phyloP scores from a whole-genome alignment of 2,329 filamentous ascomycete genomes.

The Cladophialophora yegresii region DNA sequence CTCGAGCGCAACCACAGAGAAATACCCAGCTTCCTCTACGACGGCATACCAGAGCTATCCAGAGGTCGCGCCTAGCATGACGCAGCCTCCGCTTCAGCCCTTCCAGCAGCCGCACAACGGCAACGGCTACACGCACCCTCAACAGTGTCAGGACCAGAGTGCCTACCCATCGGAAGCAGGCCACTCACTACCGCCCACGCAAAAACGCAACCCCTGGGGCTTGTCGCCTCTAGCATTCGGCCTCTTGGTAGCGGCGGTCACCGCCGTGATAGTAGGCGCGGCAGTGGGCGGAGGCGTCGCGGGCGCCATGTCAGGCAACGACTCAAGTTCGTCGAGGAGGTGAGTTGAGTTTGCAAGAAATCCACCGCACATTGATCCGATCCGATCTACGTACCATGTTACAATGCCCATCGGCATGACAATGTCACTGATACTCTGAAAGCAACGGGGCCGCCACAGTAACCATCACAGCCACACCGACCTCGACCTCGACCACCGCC shows the following conservation, averaged over 20 bases:
- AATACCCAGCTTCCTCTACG: slow-evolving; percentile 20
- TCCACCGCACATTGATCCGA: not conserved
- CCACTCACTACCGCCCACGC: not conserved
- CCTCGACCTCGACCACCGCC: slow-evolving; percentile 5
- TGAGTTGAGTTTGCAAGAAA: slow-evolving; percentile 6
- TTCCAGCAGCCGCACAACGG: slow-evolving; percentile 67
- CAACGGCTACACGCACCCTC: slow-evolving; percentile 27
- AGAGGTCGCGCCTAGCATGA: slow-evolving; percentile 13
- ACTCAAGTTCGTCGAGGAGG: slow-evolving; percentile 11
- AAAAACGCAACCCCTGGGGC: slow-evolving; percentile 27
- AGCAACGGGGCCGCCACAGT: not conserved
- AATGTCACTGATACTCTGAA: not conserved
- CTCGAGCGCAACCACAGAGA: slow-evolving; percentile 17
- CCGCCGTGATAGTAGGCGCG: slow-evolving; percentile 27
- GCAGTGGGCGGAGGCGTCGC: slow-evolving; percentile 30
- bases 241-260: slow-evolving; percentile 24
- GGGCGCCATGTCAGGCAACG: slow-evolving; percentile 24
- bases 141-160: slow-evolving; percentile 17
- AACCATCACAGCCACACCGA: slow-evolving; percentile 16
- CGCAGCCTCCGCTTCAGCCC: slow-evolving; percentile 61
- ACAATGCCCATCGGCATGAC: too few species aligned
- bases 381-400: too few species aligned
- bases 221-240: slow-evolving; percentile 29
- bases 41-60: slow-evolving; percentile 15
- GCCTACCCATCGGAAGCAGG: slow-evolving; percentile 7